Percentiles rank a stretch among this genome's conserved stretches.
These are phyloP conservation scores for Sporothrix schenckii DNA, from an alignment of 2,329 filamentous ascomycete genomes.

Conservation along the genomic window DNA sequence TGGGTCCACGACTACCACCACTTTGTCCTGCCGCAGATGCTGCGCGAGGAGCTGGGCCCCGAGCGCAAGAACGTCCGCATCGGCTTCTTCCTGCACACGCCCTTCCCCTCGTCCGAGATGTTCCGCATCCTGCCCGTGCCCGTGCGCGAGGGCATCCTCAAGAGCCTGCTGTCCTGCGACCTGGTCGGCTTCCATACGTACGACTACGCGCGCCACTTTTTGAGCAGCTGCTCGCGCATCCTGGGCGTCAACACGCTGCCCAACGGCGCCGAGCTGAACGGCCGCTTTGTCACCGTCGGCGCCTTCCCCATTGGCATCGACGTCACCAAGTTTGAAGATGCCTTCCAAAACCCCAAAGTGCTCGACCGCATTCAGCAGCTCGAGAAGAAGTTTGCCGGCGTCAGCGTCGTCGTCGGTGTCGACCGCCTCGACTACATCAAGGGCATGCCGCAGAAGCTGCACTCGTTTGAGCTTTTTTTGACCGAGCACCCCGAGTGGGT, in stretches of 20 bases:
- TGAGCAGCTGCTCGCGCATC: slow-evolving; percentile 95
- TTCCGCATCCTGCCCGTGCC: slow-evolving; percentile 95
- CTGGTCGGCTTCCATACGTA: slow-evolving; percentile 98
- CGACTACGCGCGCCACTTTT: slow-evolving; percentile 96
- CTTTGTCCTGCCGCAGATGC: slow-evolving; percentile 94
- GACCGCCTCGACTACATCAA: slow-evolving; percentile 99
- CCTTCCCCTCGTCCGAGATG: slow-evolving; percentile 95
- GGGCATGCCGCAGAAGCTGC: slow-evolving; percentile 94
- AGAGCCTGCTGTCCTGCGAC: slow-evolving; percentile 89
- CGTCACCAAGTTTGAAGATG: slow-evolving; percentile 92
- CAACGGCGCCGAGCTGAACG: slow-evolving; percentile 88
- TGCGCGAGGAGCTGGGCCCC: slow-evolving; percentile 82
- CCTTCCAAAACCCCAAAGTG: slow-evolving; percentile 80
- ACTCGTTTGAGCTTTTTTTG: slow-evolving; percentile 93
- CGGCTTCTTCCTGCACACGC: slow-evolving; percentile 96
- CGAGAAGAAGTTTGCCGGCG: slow-evolving; percentile 88
- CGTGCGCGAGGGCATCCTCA: slow-evolving; percentile 83
- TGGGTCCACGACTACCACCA: slow-evolving; percentile 99
- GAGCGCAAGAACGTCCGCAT: slow-evolving; percentile 92
- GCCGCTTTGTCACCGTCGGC: slow-evolving; percentile 85
- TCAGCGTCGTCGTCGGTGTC: slow-evolving; percentile 95
- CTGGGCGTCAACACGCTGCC: slow-evolving; percentile 79
- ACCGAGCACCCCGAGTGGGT: slow-evolving; percentile 98
- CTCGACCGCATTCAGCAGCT: slow-evolving; percentile 84
- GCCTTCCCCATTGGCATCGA: slow-evolving; percentile 98